Evolutionary conservation across 805 yeast species (phyloP), one percentile per base, ranked within the genome.

Genomic region (Yarrowia phangngaensis): DNA sequence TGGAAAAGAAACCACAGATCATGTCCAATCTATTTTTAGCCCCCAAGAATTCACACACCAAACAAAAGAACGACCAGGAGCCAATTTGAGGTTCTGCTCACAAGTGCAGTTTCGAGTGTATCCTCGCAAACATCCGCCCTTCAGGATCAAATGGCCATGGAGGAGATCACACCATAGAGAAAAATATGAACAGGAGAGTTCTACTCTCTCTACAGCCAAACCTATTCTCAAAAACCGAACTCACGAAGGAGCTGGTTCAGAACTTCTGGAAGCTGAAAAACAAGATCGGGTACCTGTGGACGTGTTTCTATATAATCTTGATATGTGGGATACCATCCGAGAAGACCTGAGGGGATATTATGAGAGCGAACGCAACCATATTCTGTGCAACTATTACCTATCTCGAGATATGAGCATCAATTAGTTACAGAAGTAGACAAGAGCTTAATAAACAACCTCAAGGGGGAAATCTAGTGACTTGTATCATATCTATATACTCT

Each of bases 221-320:
- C 35, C 53, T 8, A 49, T 51, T 48, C 52, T 49, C 34, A 50
- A 35, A 27, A 41, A 36, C 34, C n/a, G 52, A 17, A 22, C 8
- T 14, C 46, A 51, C 47, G n/a, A n/a, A n/a, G 47, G 47, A n/a
- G 32, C 27, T 12, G 51, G 33, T n/a, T 28, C 15, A 3, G 53
- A 51, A 24, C 16, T 30, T 24, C 24, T 30, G 17, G 24, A 47
- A 16, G 52, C 30, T 17, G n/a, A 22, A 3, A 20, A 16, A 4
- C 27, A 31, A 8, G 48, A 41, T 17, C 11, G 11, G n/a, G 8
- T 29, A 27, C 16, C 48, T 3, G 23, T 41, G 8, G 48, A 41
- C 17, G 35, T 19, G 11, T 41, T 41, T 8, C 12, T 41, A 20
- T 20, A 15, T 12, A 32, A 31, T 3, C 35, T 41, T 3, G 35